These are phyloP conservation scores for Actinomortierella ambigua DNA, from an alignment of 371 early-diverging fungal species.

Conservation along the genomic window DNA sequence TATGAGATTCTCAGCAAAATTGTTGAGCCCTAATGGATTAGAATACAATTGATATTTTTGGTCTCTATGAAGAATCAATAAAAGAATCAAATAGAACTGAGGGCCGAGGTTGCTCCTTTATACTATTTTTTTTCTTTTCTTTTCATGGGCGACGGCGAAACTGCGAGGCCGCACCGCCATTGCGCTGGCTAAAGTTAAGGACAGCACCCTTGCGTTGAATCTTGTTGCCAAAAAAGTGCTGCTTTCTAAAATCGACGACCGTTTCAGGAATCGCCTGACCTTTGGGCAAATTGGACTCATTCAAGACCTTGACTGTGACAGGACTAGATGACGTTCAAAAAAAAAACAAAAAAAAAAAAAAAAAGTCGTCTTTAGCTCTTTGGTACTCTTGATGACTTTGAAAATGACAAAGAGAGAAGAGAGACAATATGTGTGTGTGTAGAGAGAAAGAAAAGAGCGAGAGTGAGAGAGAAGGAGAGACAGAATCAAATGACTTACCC, in stretches of 20 bases:
- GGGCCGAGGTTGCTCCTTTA: no score
- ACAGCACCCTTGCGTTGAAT: constrained; percentile 38
- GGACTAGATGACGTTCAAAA: constrained; percentile 15
- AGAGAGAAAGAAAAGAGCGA: neutral
- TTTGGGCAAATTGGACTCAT: constrained; percentile 24
- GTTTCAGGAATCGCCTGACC: constrained; percentile 41
- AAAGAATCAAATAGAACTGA: no score
- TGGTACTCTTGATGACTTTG: neutral
- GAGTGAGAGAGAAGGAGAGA: neutral
- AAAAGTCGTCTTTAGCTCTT: neutral
- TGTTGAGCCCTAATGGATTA: neutral
- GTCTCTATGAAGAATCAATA: no score
- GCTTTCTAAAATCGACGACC: constrained; percentile 34
- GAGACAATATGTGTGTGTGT: neutral
- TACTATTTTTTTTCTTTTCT: no score
- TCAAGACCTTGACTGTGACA: constrained; percentile 44
- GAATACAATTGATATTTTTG: no score
- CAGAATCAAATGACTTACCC: constrained; percentile 17
- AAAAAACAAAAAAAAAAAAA: neutral
- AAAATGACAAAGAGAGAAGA: neutral
- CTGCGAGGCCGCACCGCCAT: constrained; percentile 23
- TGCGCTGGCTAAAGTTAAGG: constrained; percentile 24
- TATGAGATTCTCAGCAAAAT: constrained; percentile 62
- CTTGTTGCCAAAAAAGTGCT: constrained; percentile 37
- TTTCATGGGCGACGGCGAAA: constrained; percentile 30